These are phyloP conservation scores for Calocera cornea DNA, from an alignment of 768 basidiomycete species.

Conservation along the genomic window DNA sequence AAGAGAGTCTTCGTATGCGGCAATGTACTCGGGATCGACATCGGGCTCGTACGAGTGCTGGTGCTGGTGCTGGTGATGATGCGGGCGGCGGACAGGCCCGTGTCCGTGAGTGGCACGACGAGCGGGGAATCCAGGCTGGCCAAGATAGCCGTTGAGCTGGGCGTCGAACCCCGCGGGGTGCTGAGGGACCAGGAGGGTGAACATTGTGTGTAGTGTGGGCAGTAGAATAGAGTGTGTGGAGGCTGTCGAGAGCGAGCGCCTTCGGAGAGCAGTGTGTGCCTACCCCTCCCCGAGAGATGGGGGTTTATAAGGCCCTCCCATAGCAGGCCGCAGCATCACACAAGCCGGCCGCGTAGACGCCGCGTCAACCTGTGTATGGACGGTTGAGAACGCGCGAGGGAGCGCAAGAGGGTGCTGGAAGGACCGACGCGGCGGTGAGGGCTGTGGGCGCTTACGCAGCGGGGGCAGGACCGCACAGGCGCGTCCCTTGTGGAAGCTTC, in stretches of 20 bases:
- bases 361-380: neutral
- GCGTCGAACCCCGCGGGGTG: too few species aligned
- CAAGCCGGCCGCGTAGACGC: neutral
- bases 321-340: too few species aligned
- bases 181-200: too few species aligned
- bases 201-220: too few species aligned
- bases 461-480: neutral
- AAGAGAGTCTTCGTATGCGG: neutral
- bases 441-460: neutral
- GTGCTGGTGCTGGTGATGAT: too few species aligned
- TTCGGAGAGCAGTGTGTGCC: too few species aligned
- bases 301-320: too few species aligned
- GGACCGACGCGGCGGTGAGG: neutral
- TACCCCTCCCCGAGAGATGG: too few species aligned
- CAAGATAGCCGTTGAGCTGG: too few species aligned
- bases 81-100: neutral
- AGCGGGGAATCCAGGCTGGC: too few species aligned
- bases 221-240: too few species aligned
- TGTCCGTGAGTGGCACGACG: neutral
- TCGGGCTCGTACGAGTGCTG: neutral
- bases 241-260: too few species aligned
- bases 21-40: neutral
- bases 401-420: neutral
- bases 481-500: neutral
- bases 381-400: neutral